These are phyloP conservation scores for Coemansia sp. DNA, from an alignment of 192 early-diverging fungal species.

Conservation along the genomic window DNA sequence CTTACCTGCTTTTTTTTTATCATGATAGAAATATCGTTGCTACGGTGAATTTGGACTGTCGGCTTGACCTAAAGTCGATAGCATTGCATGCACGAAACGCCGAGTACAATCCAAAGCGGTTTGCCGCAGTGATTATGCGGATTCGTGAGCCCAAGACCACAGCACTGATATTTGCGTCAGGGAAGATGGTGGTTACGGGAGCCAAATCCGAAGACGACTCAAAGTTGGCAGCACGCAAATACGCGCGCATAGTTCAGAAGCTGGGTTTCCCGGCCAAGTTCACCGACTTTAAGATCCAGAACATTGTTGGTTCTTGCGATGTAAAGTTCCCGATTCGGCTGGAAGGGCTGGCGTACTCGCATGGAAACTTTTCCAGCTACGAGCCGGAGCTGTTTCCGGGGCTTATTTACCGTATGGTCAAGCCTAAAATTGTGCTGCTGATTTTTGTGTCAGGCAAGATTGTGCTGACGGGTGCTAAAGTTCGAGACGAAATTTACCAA, in stretches of 20 bases:
- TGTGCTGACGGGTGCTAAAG: constrained; percentile 98
- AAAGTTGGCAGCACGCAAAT: constrained; percentile 95
- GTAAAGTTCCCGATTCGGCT: constrained; percentile 99
- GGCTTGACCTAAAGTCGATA: constrained; percentile 96
- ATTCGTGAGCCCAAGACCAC: constrained; percentile 99
- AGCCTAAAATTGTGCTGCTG: constrained; percentile 96
- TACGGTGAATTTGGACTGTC: constrained; percentile 96
- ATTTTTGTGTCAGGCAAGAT: constrained; percentile 99
- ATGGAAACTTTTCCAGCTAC: constrained; percentile 85
- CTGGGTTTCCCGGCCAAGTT: constrained; percentile 97
- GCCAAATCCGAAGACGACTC: constrained; percentile 98
- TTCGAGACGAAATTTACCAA: constrained; percentile 96
- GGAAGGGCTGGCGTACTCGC: constrained; percentile 92
- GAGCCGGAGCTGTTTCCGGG: constrained; percentile 99
- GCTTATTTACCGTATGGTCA: constrained; percentile 98
- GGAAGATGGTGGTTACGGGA: constrained; percentile 99
- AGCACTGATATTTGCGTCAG: constrained; percentile 97
- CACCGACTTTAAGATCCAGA: constrained; percentile 99
- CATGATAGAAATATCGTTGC: constrained; percentile 84
- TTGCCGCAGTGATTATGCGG: constrained; percentile 99
- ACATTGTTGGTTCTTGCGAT: constrained; percentile 98
- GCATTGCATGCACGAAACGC: constrained; percentile 99
- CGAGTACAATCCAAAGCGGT: constrained; percentile 99
- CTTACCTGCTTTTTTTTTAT: not conserved
- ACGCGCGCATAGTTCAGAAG: constrained; percentile 98